Conservation (phyloP, 78 protist genomes). For the Planoprotostelium fungivorum region DNA sequence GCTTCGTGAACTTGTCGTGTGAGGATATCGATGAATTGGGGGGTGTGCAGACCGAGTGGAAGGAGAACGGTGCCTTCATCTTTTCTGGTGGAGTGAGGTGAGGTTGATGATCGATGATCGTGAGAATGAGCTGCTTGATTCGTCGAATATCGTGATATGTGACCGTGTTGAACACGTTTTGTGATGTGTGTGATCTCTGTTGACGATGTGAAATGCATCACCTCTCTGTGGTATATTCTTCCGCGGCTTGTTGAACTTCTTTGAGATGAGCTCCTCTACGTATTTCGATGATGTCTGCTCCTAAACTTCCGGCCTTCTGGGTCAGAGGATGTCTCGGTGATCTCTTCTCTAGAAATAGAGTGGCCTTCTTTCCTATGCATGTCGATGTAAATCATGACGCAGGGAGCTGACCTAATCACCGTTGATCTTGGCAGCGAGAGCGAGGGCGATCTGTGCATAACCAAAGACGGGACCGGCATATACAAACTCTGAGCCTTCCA, state of each 20-base stretch:
- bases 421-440: background rate
- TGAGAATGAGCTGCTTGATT: too few species aligned
- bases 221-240: background rate
- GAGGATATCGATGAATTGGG: background rate
- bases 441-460: background rate
- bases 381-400: background rate
- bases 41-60: background rate
- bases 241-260: background rate
- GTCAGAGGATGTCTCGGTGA: background rate
- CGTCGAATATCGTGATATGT: too few species aligned
- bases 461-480: background rate
- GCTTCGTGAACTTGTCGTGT: background rate
- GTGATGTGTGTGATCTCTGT: background rate
- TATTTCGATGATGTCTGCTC: background rate
- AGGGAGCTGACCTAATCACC: background rate
- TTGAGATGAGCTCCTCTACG: background rate
- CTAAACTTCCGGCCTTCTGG: background rate
- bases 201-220: background rate
- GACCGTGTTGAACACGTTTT: too few species aligned
- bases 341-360: background rate
- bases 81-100: too few species aligned
- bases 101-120: too few species aligned
- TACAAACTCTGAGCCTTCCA: background rate
- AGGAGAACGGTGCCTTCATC: background rate
- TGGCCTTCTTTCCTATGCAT: background rate